A percentile compares a stretch with the other conserved stretches of the same genome.
Evolutionary conservation across 2,329 filamentous ascomycete genomes (phyloP).

Genomic region (Aspergillus tamarii): DNA sequence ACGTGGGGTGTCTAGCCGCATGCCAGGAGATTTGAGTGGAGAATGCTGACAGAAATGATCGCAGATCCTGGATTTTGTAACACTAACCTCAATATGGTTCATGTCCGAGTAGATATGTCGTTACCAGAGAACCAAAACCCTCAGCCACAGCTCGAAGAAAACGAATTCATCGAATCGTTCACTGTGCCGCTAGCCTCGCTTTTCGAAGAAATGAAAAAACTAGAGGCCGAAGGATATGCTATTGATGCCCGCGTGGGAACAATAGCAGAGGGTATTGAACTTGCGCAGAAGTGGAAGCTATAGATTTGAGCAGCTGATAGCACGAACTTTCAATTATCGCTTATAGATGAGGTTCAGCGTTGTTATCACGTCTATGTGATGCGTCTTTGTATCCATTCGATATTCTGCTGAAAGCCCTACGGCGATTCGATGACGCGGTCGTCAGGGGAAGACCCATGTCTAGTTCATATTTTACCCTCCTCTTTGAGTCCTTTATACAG

Average conservation of each 20-base stretch:
- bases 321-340: not conserved
- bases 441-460: not conserved
- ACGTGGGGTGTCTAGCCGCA: not conserved
- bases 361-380: not conserved
- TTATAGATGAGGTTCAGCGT: not conserved
- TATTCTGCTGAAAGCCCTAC: not conserved
- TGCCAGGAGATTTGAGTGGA: not conserved
- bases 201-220: slow-evolving; percentile 66
- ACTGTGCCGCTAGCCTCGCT: slow-evolving; percentile 65
- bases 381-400: not conserved
- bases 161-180: slow-evolving; percentile 82
- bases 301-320: not conserved
- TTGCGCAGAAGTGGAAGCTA: slow-evolving; percentile 59
- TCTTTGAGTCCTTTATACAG: slow-evolving; percentile 57
- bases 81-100: slow-evolving; percentile 61
- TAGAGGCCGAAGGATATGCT: slow-evolving; percentile 73
- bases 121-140: slow-evolving; percentile 70
- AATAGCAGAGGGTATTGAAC: slow-evolving; percentile 75
- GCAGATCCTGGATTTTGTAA: slow-evolving; percentile 54
- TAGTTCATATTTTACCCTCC: slow-evolving; percentile 47
- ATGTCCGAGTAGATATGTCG: slow-evolving; percentile 72
- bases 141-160: slow-evolving; percentile 72
- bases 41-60: slow-evolving; percentile 5
- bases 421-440: not conserved
- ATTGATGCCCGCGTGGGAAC: slow-evolving; percentile 80